These are phyloP conservation scores for Mycena vitilis DNA, from an alignment of 768 basidiomycete species.

Conservation along the genomic window DNA sequence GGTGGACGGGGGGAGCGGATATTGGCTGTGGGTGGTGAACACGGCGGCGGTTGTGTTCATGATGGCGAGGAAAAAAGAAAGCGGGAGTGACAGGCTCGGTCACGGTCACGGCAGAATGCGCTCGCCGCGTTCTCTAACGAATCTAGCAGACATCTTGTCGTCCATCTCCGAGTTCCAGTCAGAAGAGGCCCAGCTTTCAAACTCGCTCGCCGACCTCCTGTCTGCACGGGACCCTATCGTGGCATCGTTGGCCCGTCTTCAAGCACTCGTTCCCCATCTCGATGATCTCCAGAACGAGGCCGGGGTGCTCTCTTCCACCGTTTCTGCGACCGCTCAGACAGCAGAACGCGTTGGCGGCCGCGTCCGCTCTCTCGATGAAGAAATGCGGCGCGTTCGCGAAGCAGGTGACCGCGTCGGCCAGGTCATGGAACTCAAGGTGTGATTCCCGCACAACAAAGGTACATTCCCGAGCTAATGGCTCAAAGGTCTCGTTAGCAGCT, in stretches of 20 bases:
- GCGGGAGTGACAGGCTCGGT: constrained; percentile 28
- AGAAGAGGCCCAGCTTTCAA: constrained; percentile 81
- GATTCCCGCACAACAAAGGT: constrained; percentile 18
- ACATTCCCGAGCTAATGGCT: constrained; percentile 21
- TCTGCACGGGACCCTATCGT: constrained; percentile 75
- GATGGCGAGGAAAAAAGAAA: constrained; percentile 52
- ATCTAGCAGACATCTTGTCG: constrained; percentile 76
- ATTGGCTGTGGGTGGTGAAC: constrained; percentile 78
- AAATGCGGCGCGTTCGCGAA: constrained; percentile 90
- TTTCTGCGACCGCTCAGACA: constrained; percentile 79
- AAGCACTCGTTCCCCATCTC: constrained; percentile 69
- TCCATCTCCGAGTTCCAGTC: constrained; percentile 80
- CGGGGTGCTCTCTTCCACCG: constrained; percentile 62
- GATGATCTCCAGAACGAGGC: constrained; percentile 74
- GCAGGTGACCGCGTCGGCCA: constrained; percentile 93
- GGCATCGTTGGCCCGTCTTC: constrained; percentile 69
- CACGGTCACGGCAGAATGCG: constrained; percentile 20
- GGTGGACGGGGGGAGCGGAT: constrained; percentile 86
- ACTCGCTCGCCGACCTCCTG: constrained; percentile 76
- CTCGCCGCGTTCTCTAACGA: constrained; percentile 60
- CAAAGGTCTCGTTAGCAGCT: constrained; percentile 53
- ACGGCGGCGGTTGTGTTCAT: constrained; percentile 41
- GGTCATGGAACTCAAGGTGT: constrained; percentile 95
- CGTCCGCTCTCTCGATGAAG: constrained; percentile 89
- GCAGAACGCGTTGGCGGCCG: constrained; percentile 93